Base-by-base conservation (phyloP, 148 eudicot genomes). In the Fagopyrum tataricum region DNA sequence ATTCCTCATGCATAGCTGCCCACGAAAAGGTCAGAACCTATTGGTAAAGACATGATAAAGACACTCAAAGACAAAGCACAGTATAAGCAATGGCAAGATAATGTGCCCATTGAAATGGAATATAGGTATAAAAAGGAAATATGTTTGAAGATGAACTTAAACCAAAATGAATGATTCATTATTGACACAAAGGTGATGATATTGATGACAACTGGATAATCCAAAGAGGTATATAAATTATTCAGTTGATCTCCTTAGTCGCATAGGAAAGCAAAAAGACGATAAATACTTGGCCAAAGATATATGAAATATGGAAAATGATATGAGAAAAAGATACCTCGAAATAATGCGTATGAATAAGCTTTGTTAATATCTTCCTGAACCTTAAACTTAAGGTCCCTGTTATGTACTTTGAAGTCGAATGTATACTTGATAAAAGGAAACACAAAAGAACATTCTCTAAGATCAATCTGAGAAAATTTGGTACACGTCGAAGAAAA, bases 361-460 rank as follows among this genome's bases (percentile, higher is more conserved):
- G 91, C 88, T 84, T 91, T 55, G 98, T 95, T 84, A 95, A 84
- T 76, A 95, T 88, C 78, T 91, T 88, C 72, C 98, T 84, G 78
- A 95, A 95, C 73, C 86, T 86, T 80, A 95, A 76, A 76, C 98
- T 95, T 75, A 95, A 79, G 77, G 91, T 86, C 82, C 98, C 97
- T 24, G 97, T 90, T 81, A 95, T 81, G 79, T 88, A 95, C 91
- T 95, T 95, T 31, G 98, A 88, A 61, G 98, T 90, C 72, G 98
- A 90, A 76, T 82, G 90, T 79, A 91, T 79, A 37, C 96, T 84
- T 76, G 98, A 91, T 59, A 85, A 88, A 78, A 90, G 85, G 82
- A 95, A 95, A 82, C 98, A 95, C 48, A 95, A 79, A 71, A 87
- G 39, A 75, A 95, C 85, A 83, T 95, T 95, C 79, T 95, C 98